Evolutionary conservation across 169 alveolate species (phyloP).

Genomic region (Cryptosporidium felis): DNA sequence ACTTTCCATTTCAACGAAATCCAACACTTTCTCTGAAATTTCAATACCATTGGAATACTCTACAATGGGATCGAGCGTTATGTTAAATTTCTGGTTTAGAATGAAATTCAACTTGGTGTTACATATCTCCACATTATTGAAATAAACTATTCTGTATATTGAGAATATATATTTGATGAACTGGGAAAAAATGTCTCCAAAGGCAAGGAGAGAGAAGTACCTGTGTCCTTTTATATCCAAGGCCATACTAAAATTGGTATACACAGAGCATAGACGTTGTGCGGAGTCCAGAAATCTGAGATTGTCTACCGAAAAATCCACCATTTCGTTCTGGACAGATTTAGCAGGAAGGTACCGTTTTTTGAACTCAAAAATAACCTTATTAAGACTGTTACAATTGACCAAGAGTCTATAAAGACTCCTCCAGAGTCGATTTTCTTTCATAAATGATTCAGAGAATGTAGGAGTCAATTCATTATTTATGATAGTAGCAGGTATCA

Average conservation of each 20-base stretch:
- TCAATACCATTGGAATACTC: neutral
- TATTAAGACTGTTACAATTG: constrained; percentile 6
- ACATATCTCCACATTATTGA: neutral
- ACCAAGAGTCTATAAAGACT: constrained; percentile 1
- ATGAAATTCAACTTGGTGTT: neutral
- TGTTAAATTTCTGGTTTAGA: neutral
- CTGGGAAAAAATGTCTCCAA: constrained; percentile 23
- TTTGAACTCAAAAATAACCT: neutral
- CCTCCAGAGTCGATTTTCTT: constrained; percentile 32
- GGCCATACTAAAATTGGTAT: neutral
- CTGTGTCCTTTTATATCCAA: neutral
- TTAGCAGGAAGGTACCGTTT: neutral
- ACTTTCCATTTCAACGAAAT: neutral
- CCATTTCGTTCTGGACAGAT: neutral
- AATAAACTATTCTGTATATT: neutral
- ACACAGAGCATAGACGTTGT: neutral
- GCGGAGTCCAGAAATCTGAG: constrained; percentile 14
- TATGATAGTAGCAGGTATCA: constrained; percentile 1
- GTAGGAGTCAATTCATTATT: neutral
- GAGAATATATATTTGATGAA: constrained; percentile 2
- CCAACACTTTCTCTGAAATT: neutral
- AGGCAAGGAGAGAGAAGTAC: constrained; percentile 28
- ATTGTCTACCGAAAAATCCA: constrained; percentile 13
- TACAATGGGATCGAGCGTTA: neutral
- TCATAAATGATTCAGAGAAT: neutral